These are phyloP conservation scores for Earliella scabrosa DNA, from an alignment of 1,284 basidiomycete species.

Conservation along the genomic window DNA sequence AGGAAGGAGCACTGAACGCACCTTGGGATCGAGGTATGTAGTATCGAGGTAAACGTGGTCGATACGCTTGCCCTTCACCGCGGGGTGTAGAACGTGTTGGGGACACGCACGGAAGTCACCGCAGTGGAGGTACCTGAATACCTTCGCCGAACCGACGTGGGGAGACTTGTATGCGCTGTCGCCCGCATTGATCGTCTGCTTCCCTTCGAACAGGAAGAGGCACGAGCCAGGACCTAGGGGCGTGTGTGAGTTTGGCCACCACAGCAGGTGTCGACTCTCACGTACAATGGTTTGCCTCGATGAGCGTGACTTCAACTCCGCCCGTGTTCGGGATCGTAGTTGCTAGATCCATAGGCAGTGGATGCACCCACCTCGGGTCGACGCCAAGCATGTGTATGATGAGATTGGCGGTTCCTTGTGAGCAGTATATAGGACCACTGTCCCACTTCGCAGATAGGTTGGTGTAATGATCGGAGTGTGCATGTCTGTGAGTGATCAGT, in stretches of 20 bases:
- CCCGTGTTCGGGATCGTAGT: constrained; percentile 81
- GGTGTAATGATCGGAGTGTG: constrained; percentile 95
- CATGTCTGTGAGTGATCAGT: constrained; percentile 61
- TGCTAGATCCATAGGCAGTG: constrained; percentile 82
- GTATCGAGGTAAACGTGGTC: constrained; percentile 96
- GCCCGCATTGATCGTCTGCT: constrained; percentile 86
- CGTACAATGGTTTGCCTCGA: constrained; percentile 96
- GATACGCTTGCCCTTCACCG: constrained; percentile 76
- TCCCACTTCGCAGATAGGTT: constrained; percentile 88
- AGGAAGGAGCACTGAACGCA: too few relatives aligned
- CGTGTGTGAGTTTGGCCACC: too few relatives aligned
- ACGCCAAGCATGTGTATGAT: constrained; percentile 91
- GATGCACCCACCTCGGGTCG: constrained; percentile 84
- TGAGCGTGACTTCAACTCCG: constrained; percentile 88
- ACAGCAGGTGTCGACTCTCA: too few relatives aligned
- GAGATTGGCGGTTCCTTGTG: constrained; percentile 87
- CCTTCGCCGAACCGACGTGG: constrained; percentile 68
- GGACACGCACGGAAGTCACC: constrained; percentile 94
- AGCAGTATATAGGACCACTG: constrained; percentile 94
- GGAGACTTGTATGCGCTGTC: constrained; percentile 77
- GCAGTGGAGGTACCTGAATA: constrained; percentile 93
- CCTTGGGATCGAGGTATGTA: constrained; percentile 93
- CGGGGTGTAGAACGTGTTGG: constrained; percentile 81
- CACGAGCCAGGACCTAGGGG: constrained; percentile 93
- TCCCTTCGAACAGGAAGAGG: constrained; percentile 93